Conservation (phyloP, 2,329 filamentous ascomycete species). For the Beauveria medogensis region DNA sequence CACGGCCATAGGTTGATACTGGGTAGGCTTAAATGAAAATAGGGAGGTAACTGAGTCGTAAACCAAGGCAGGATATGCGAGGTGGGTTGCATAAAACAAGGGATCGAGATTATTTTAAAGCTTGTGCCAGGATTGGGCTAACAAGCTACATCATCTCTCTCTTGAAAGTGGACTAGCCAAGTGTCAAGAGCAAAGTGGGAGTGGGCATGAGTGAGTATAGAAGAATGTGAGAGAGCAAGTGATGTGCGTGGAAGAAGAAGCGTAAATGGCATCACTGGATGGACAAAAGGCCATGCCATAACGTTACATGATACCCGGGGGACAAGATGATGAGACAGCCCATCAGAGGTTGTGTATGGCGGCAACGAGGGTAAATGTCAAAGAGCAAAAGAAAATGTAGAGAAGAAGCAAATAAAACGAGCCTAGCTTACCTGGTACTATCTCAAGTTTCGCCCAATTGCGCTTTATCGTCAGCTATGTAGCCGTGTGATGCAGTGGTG, state of each 20-base stretch:
- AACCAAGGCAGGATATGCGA: neutral
- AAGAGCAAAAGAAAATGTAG: neutral
- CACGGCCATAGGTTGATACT: neutral
- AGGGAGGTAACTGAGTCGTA: neutral
- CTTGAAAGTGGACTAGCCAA: neutral
- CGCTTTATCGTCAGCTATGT: too few species aligned
- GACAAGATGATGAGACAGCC: neutral
- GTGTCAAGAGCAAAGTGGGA: neutral
- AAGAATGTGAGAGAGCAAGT: neutral
- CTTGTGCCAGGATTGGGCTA: neutral
- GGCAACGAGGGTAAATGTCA: neutral
- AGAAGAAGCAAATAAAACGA: neutral
- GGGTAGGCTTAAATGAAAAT: neutral
- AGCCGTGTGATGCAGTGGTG: neutral
- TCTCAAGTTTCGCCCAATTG: too few species aligned
- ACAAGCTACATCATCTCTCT: neutral
- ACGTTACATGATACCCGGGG: too few species aligned
- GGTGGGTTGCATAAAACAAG: neutral
- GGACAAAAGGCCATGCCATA: too few species aligned
- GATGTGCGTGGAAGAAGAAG: neutral
- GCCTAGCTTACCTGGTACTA: neutral
- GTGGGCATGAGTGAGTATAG: neutral
- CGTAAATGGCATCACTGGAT: neutral
- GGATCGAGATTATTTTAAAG: conserved; percentile 5
- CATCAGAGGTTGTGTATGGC: neutral